Base-by-base conservation (phyloP, 179 eudicot species). In the Corrigiola litoralis region DNA sequence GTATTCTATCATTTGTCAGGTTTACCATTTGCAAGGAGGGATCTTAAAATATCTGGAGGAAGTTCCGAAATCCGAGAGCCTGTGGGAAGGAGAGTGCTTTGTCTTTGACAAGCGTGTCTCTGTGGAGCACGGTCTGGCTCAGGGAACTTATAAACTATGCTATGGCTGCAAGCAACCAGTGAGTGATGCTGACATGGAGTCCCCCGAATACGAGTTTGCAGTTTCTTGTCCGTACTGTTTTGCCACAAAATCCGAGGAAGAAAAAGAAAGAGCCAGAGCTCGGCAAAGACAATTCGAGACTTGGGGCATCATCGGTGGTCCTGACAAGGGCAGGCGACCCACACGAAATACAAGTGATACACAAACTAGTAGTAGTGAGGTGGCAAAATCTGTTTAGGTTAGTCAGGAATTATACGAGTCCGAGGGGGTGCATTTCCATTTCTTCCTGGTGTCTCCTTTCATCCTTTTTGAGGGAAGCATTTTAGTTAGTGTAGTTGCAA, bases 81-180 rank as follows among this genome's bases (percentile, higher is more conserved):
- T 86, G 0, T 94, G 99, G 99, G 97, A 90, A 47, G 99, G 97
- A 12, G 99, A 94, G 69, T 94, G 99, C 79, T 94, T 94, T 77
- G 97, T 94, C 48, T 94, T 94, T 62, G 99, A 94, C 77, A 94
- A 94, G 69, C 85, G 97, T 28, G 97, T 94, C 31, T 94, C 99
- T 0, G 97, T 94, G n/a, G 91, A 90, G 57, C 99, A 94, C 24
- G 99, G 99, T 31, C 64, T 94, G 74, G 91, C 72, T 16, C 94
- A 76, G 44, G 99, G 99, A 52, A 82, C 89, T 20, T 82, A 86
- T 81, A 86, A 94, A 80, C 89, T 94, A 25, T 94, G 99, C 75
- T 94, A 94, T 38, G 99, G 99, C 50, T 94, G 99, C 85, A 94
- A 94, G 79, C 84, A 94, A 80, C 99, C 99, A 0, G 91, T 94